Base-by-base conservation (phyloP, 306 rosid genomes). In the Comarum palustre region DNA sequence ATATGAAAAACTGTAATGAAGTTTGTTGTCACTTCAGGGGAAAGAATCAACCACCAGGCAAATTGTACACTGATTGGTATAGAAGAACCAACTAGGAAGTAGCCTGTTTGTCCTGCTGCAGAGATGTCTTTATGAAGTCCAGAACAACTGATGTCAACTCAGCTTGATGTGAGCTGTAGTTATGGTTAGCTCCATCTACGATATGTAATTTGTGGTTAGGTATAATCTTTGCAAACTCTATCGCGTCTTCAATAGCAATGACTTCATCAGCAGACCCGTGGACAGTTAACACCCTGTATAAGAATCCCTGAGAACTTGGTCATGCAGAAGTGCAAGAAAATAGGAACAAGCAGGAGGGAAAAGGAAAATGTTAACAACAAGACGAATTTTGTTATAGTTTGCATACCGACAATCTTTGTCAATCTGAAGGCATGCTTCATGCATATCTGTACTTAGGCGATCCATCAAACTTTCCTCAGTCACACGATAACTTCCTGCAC, bases 131-230 rank as follows among this genome's bases (percentile, higher is more conserved):
- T 4, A 90, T 68, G 78, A 83, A 89, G 36, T 75, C 71, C 69
- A 68, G 47, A 31, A 85, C 91, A n/a, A 71, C 55, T 19, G 93
- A 80, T 17, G 80, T 71, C 72, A 90, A 64, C 68, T 87, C 89
- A 42, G 82, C 79, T 80, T 83, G 90, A 65, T 87, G 83, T 11
- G 81, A 43, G 32, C 85, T 79, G 81, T 82, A 88, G 31, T 71
- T n/a, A 83, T 90, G 96, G 72, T 88, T 80, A 62, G 91, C 96
- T 54, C 96, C 96, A 76, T 88, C 88, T 48, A 90, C 45, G 19
- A 82, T 61, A 55, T 66, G 92, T 41, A 90, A 48, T 73, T 92
- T 78, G 90, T 90, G 96, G 78, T 92, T 88, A 6, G 89, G 91
- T 75, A 90, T 78, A 73, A 88, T 86, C 85, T 93, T 88, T 39